Evolutionary conservation across 1,139 yeast genomes (phyloP), one percentile per base, ranked within the genome.

Genomic region (Debaryomycetaceae sp.): DNA sequence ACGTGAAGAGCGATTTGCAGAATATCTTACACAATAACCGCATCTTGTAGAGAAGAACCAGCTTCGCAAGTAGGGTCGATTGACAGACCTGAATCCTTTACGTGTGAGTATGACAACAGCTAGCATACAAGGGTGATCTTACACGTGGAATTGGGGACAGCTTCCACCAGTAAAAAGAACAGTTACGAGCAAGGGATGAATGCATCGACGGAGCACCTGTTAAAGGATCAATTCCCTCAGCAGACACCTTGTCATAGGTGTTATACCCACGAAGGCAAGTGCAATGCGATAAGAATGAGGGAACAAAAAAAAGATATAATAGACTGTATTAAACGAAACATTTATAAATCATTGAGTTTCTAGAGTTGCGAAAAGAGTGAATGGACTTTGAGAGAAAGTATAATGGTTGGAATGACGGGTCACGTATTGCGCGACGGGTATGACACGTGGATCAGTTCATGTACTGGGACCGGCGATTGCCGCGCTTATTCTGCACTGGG

Each of bases 381-480:
- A 19, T 19, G 11, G 22, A 8, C 11, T 19, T 19, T 8, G 8
- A 19, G 10, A 11, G 8, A 19, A 11, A 8, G 11, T 8, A 19
- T 19, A 11, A 19, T 19, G 11, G 11, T 8, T 8, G 8, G 10
- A 8, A 19, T 19, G 22, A 19, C n/a, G 11, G 8, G 8, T 25
- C 37, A 30, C 27, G 38, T 38, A 31, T 38, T 32, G 27, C 30
- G 32, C 26, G 33, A 37, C 5, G 44, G 42, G 13, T 40, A 43
- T 24, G 39, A 38, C 20, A 33, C 36, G 25, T 39, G 43, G 5
- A 43, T 34, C 44, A 37, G 37, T 40, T 40, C 29, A 32, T 33
- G 30, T 33, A 27, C 21, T 29, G 32, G 26, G 33, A 31, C 25
- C 29, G 25, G 20, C 32, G 33, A 27, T 46, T 40, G 34, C 42